Base-by-base conservation (phyloP, 176 grass and related monocot genomes). In the Aegilops longissima region DNA sequence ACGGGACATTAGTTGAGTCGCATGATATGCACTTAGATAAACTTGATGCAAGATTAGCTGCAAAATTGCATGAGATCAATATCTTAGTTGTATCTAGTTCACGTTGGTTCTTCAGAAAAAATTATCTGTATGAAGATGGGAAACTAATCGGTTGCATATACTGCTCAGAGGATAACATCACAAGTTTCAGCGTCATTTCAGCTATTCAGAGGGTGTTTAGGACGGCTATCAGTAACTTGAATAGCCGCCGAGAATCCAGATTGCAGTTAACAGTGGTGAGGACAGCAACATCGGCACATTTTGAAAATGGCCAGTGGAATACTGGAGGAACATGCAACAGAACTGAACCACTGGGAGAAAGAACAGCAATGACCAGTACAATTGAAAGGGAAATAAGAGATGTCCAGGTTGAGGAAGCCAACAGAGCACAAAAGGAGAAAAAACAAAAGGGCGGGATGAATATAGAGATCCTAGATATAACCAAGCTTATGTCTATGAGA, bases 291-390 rank as follows among this genome's bases (percentile, higher is more conserved):
- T 31, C 92, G 9, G 78, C 84, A 80, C 93, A 95, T 16, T 92
- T 95, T 47, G 93, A 95, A 90, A 92, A 95, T 73, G 96, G 96
- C 2, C 59, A 77, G 9, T 98, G 91, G 90, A 84, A 95, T 83
- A 78, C 73, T 52, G 93, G 93, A 65, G 93, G 93, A 18, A 35
- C 92, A 54, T 95, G 93, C 78, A 95, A 93, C 64, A 92, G 93
- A 82, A 98, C 81, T 40, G 61, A 85, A 61, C 89, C 87, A 25
- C 6, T 92, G 61, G 49, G 54, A 73, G 82, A 82, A 20, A 68
- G 24, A 10, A 76, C 90, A 71, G 52, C 81, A 71, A 89, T 79
- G 45, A 23, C 70, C 16, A 68, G 77, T 66, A 76, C 73, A 71
- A 82, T 66, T 54, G 72, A 91, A 23, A 91, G 90, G 90, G 86